These are phyloP conservation scores for Tylopilus subfusipes DNA, from an alignment of 768 basidiomycete genomes.

Conservation along the genomic window DNA sequence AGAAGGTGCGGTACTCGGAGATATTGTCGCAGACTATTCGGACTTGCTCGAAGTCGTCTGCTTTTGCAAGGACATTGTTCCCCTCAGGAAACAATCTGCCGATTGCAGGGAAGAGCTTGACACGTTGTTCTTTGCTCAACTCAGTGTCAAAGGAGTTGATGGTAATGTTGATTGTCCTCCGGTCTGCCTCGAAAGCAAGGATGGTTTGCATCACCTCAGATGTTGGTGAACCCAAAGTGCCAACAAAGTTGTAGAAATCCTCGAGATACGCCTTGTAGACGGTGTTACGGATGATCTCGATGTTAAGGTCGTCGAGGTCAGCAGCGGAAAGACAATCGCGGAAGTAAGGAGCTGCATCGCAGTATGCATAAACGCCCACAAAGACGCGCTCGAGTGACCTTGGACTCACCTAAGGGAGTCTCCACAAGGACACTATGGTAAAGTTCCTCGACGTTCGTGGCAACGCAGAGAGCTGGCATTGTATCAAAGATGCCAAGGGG, in stretches of 20 bases:
- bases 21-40: constrained; percentile 83
- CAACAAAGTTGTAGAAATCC: constrained; percentile 87
- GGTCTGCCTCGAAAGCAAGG: constrained; percentile 94
- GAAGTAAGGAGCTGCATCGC: constrained; percentile 81
- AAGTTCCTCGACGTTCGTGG: constrained; percentile 97
- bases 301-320: constrained; percentile 97
- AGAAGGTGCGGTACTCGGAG: constrained; percentile 88
- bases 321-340: constrained; percentile 91
- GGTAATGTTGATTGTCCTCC: constrained; percentile 96
- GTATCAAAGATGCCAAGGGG: constrained; percentile 97
- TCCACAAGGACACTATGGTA: constrained; percentile 97
- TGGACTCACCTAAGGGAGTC: constrained; percentile 83
- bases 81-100: constrained; percentile 94
- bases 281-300: constrained; percentile 99
- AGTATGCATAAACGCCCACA: background rate
- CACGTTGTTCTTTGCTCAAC: constrained; percentile 91
- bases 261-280: constrained; percentile 99
- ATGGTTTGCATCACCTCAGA: constrained; percentile 89
- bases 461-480: constrained; percentile 98
- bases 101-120: constrained; percentile 89
- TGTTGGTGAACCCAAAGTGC: constrained; percentile 79
- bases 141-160: constrained; percentile 98
- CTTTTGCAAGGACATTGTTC: constrained; percentile 88
- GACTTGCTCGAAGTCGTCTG: constrained; percentile 94
- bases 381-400: background rate